Conservation (phyloP, 2,329 filamentous ascomycete species). For the Didymella sp. region DNA sequence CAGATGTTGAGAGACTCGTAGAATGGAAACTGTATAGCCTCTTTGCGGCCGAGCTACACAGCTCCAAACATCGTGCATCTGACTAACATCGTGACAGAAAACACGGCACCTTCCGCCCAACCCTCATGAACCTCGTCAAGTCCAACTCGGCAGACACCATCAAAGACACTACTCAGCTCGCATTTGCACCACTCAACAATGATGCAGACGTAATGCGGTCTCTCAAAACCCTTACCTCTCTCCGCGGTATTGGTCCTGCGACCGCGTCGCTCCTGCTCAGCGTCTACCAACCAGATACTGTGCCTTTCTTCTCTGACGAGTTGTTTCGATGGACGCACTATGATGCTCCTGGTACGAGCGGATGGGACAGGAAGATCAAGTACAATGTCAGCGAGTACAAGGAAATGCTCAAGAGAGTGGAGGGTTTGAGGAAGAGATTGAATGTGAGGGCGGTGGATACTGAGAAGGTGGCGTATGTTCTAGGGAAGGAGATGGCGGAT, state of each 20-base stretch:
- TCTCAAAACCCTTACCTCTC: slow-evolving; percentile 62
- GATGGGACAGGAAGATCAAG: slow-evolving; percentile 64
- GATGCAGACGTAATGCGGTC: slow-evolving; percentile 38
- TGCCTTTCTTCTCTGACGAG: slow-evolving; percentile 83
- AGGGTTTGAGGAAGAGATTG: slow-evolving; percentile 36
- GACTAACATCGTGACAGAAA: slow-evolving; percentile 44
- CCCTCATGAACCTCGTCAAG: slow-evolving; percentile 56
- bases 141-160: slow-evolving; percentile 65
- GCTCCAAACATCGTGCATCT: too few relatives aligned
- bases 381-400: slow-evolving; percentile 75
- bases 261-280: slow-evolving; percentile 78
- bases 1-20: slow-evolving; percentile 45
- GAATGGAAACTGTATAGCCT: slow-evolving; percentile 52
- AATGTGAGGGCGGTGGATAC: slow-evolving; percentile 63
- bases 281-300: slow-evolving; percentile 64
- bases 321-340: slow-evolving; percentile 74
- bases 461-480: slow-evolving; percentile 74
- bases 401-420: slow-evolving; percentile 55
- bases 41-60: too few relatives aligned
- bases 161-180: slow-evolving; percentile 59
- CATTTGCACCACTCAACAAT: slow-evolving; percentile 52
- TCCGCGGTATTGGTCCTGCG: slow-evolving; percentile 81
- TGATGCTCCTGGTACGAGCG: slow-evolving; percentile 49
- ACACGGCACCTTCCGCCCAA: slow-evolving; percentile 60
- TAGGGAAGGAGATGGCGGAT: slow-evolving; percentile 57